Percentiles rank a stretch among this genome's conserved stretches.
These are phyloP conservation scores for Trichoderma harzianum DNA, from an alignment of 2,329 filamentous ascomycete species.

Conservation along the genomic window DNA sequence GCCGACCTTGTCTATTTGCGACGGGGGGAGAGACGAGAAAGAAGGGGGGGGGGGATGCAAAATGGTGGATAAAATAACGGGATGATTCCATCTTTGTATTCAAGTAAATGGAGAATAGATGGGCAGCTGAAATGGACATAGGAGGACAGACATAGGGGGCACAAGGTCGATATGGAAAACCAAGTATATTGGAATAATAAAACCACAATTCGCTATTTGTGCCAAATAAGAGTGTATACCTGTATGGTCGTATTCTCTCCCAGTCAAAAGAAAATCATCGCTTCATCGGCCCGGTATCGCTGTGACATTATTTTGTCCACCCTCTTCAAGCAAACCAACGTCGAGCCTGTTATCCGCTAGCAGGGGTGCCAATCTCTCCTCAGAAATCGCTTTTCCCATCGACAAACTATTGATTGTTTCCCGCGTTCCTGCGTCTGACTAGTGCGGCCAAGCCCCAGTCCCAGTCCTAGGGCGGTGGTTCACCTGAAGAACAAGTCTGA, in stretches of 20 bases:
- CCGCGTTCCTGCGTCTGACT: neutral
- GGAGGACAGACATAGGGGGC: neutral
- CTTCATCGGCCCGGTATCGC: neutral
- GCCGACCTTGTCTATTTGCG: neutral
- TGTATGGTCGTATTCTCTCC: neutral
- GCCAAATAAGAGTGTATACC: neutral
- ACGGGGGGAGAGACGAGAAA: neutral
- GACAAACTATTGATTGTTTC: neutral
- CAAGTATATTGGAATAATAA: neutral
- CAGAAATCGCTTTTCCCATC: neutral
- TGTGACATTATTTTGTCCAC: neutral
- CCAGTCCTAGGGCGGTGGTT: neutral
- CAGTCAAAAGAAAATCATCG: neutral
- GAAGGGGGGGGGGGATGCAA: neutral
- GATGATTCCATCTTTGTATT: neutral
- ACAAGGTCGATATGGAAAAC: neutral
- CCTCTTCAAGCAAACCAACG: neutral
- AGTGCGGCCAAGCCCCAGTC: neutral
- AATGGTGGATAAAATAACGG: neutral
- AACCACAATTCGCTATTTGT: neutral
- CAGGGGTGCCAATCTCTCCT: neutral
- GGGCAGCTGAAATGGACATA: neutral
- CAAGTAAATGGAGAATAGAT: neutral
- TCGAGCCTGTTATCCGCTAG: neutral
- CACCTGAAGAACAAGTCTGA: neutral